Evolutionary conservation across 345 rosid species (phyloP), one percentile per base, ranked within the genome.

Genomic region (Xanthoceras sorbifolium): DNA sequence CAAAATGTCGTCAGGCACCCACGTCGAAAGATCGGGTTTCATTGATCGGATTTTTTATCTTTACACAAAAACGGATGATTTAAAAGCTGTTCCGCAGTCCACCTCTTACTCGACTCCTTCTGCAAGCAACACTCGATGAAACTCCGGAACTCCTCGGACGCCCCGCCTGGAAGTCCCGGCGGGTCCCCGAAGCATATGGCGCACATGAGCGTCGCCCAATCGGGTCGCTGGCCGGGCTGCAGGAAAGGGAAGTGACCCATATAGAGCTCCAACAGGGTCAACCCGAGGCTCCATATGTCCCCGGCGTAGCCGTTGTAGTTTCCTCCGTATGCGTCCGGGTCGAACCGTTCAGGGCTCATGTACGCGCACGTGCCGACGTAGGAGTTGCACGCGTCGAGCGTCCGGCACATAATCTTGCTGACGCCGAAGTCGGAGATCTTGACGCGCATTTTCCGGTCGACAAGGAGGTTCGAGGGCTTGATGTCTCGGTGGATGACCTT

Each of bases 331-430:
- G 90, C 61, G 8, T 88, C 97, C 0, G 98, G 92, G 50, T 94
- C 97, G 54, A 94, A 92, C 40, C 97, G 77, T 76, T 94, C 98
- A 0, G 97, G 98, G 28, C 97, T 92, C 98, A 94, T 94, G 74
- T 94, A 94, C 28, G 98, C 98, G 64, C 93, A 91, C 5, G 98
- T 94, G 0, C 98, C 98, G 2, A 94, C 97, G 40, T 92, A 94
- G 17, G 97, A 94, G 28, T 91, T 92, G 40, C 98, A 91, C 4
- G 94, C 81, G 64, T 94, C 95, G 11, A 93, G 74, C 1, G 91
- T 86, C 10, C 94, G 84, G 36, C 81, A 71, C 89, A 93, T 87
- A 76, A 94, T 86, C 48, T 90, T 94, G 69, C 97, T 88, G 0
- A 93, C 97, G 0, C 98, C 97, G 54, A 94, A 94, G 70, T 94